These are phyloP conservation scores for Metschnikowia dekortorum DNA, from an alignment of 805 yeast species.

Conservation along the genomic window DNA sequence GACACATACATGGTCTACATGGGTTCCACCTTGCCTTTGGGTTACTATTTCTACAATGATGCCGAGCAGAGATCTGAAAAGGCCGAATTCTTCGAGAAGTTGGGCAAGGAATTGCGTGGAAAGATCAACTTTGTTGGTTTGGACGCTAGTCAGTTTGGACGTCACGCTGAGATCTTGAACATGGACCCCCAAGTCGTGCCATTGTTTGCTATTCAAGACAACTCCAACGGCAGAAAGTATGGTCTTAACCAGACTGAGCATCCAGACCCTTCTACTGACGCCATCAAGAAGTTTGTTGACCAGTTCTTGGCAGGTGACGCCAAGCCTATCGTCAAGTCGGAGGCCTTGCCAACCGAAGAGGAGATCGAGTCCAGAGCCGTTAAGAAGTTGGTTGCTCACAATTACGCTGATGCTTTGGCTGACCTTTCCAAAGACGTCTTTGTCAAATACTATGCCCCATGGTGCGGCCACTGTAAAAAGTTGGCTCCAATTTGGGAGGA, in stretches of 20 bases:
- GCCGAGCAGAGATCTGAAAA: conserved; percentile 61
- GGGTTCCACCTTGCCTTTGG: conserved; percentile 70
- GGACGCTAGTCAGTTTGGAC: conserved; percentile 74
- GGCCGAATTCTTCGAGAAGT: conserved; percentile 47
- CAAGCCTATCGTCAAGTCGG: conserved; percentile 75
- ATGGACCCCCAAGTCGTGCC: conserved; percentile 79
- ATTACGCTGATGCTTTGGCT: conserved; percentile 64
- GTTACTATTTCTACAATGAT: conserved; percentile 77
- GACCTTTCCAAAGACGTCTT: conserved; percentile 62
- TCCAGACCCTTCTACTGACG: conserved; percentile 42
- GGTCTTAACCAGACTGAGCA: conserved; percentile 60
- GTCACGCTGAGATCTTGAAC: conserved; percentile 82
- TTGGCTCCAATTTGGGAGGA: conserved; percentile 87
- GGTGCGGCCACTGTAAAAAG: conserved; percentile 97
- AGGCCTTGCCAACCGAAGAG: conserved; percentile 84
- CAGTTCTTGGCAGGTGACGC: conserved; percentile 61
- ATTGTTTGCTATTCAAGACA: conserved; percentile 82
- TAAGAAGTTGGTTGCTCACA: conserved; percentile 74
- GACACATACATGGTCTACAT: conserved; percentile 72
- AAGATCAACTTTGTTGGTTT: conserved; percentile 82
- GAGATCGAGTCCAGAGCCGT: conserved; percentile 49
- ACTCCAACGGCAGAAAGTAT: conserved; percentile 64
- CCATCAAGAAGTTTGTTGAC: conserved; percentile 58
- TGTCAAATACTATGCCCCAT: conserved; percentile 93
- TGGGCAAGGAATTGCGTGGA: conserved; percentile 77